Percentiles rank a stretch among this genome's conserved stretches.
phyloP scores from a whole-genome alignment of 345 rosid species.

The Lumnitzera littorea region DNA sequence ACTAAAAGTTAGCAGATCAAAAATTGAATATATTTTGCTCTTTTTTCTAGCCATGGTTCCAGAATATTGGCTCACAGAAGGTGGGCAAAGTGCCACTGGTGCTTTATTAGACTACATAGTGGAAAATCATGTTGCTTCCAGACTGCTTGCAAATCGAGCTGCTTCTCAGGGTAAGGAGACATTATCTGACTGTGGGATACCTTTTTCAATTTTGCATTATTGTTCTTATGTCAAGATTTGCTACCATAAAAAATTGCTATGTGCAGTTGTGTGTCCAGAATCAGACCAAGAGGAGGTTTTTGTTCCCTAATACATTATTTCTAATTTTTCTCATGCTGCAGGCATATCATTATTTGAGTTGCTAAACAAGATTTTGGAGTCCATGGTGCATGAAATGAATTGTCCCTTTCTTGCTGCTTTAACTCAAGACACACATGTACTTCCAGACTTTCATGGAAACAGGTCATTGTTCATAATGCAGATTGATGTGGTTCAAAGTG shows the following conservation, averaged over 20 bases:
- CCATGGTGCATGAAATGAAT: conserved; percentile 39
- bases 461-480: conserved; percentile 33
- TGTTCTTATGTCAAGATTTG: background rate
- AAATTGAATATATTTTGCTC: conserved; percentile 7
- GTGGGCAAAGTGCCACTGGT: conserved; percentile 99
- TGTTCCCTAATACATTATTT: background rate
- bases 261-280: too few relatives aligned
- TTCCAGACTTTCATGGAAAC: conserved; percentile 93
- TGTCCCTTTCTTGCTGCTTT: conserved; percentile 81
- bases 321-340: conserved; percentile 21
- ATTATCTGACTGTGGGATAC: background rate
- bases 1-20: background rate
- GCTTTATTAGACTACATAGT: conserved; percentile 79
- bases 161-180: conserved; percentile 64
- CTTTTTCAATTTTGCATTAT: conserved; percentile 1
- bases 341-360: conserved; percentile 72
- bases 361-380: conserved; percentile 54
- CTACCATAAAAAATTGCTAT: too few relatives aligned
- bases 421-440: conserved; percentile 67
- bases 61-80: conserved; percentile 95
- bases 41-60: conserved; percentile 71
- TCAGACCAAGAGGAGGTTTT: background rate
- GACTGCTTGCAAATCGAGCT: conserved; percentile 81
- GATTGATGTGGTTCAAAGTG: background rate
- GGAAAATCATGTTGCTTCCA: conserved; percentile 87